Percentiles rank a stretch among this genome's conserved stretches.
phyloP scores from a whole-genome alignment of 2,329 filamentous ascomycete species.

The Thermomyces lanuginosus region DNA sequence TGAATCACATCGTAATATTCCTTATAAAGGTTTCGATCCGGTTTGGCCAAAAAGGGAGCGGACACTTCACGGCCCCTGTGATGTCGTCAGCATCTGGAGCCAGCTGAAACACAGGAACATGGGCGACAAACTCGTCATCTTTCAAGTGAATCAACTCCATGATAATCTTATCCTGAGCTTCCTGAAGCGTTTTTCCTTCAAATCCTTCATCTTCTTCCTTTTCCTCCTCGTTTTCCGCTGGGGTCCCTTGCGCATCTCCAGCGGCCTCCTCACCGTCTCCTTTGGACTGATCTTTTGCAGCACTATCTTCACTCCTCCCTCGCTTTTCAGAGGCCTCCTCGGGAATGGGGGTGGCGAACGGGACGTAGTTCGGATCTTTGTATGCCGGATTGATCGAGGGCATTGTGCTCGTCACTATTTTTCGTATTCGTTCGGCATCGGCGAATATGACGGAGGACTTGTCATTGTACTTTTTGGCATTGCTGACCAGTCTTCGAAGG shows the following conservation, averaged over 20 bases:
- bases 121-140: constrained; percentile 4
- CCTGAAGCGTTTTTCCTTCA: constrained; percentile 59
- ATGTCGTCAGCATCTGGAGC: constrained; percentile 7
- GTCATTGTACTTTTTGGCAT: constrained; percentile 71
- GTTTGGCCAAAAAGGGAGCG: constrained; percentile 62
- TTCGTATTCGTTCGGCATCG: constrained; percentile 73
- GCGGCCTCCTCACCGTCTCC: constrained; percentile 12
- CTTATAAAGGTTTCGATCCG: constrained; percentile 50
- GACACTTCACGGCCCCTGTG: constrained; percentile 49
- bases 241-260: constrained; percentile 11
- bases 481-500: constrained; percentile 73
- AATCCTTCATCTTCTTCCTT: constrained; percentile 45
- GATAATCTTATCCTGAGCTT: constrained; percentile 73
- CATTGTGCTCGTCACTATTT: constrained; percentile 78
- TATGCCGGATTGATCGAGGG: constrained; percentile 74
- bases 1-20: constrained; percentile 79
- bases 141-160: constrained; percentile 42
- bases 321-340: constrained; percentile 30
- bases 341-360: constrained; percentile 57
- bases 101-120: not conserved
- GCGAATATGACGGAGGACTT: constrained; percentile 57
- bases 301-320: too few relatives aligned
- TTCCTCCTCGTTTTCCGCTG: constrained; percentile 24
- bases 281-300: constrained; percentile 9
- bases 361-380: constrained; percentile 49